Evolutionary conservation across 2,329 filamentous ascomycete genomes (phyloP).

Genomic region (Penicillium paneum): DNA sequence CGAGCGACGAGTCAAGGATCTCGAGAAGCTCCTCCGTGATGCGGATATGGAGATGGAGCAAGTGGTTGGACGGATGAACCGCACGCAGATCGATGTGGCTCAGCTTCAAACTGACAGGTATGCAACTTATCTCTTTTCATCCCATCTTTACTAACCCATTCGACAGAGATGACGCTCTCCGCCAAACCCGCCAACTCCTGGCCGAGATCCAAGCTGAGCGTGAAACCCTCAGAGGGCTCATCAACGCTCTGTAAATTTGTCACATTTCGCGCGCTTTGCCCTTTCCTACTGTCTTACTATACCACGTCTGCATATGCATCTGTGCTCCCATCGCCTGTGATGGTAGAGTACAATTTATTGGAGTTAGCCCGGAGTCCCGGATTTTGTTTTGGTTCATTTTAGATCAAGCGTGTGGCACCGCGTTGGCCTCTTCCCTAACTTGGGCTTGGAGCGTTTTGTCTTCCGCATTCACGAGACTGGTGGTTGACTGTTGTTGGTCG

Average conservation of each 20-base stretch:
- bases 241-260: slow-evolving; percentile 24
- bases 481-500: slow-evolving; percentile 4
- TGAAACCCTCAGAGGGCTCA: slow-evolving; percentile 55
- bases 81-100: slow-evolving; percentile 77
- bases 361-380: slow-evolving; percentile 16
- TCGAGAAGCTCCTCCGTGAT: slow-evolving; percentile 74
- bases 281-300: slow-evolving; percentile 15
- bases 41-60: slow-evolving; percentile 80
- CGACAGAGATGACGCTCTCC: slow-evolving; percentile 66
- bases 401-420: slow-evolving; percentile 12
- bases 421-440: slow-evolving; percentile 6
- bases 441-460: slow-evolving; percentile 1
- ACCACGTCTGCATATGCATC: slow-evolving; percentile 25
- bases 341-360: slow-evolving; percentile 11
- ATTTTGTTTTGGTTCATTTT: slow-evolving; percentile 6
- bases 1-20: slow-evolving; percentile 73
- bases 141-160: slow-evolving; percentile 20
- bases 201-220: slow-evolving; percentile 63
- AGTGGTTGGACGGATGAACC: slow-evolving; percentile 77
- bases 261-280: neutral
- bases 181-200: slow-evolving; percentile 68
- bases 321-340: slow-evolving; percentile 7
- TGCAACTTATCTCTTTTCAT: slow-evolving; percentile 7
- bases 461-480: slow-evolving; percentile 6
- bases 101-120: slow-evolving; percentile 62